Evolutionary conservation across 768 basidiomycete species (phyloP).

Genomic region (Naematelia aurantialba): DNA sequence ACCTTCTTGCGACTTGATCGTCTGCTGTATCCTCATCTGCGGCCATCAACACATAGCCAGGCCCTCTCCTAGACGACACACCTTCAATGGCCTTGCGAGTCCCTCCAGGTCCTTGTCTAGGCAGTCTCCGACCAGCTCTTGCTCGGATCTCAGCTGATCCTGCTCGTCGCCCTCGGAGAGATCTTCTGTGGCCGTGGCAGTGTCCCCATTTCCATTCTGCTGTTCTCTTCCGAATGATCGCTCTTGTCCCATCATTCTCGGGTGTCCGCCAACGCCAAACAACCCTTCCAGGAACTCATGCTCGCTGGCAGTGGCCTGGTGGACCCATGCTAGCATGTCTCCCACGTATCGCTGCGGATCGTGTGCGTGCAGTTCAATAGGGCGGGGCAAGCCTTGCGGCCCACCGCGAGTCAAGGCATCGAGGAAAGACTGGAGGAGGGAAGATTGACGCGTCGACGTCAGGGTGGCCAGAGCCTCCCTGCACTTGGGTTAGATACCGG

Average conservation of each 20-base stretch:
- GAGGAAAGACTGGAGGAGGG: constrained; percentile 76
- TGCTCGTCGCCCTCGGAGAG: neutral
- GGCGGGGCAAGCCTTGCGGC: constrained; percentile 75
- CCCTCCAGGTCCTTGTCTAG: constrained; percentile 79
- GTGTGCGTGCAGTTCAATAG: constrained; percentile 96
- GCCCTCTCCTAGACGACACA: constrained; percentile 47
- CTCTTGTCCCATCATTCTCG: constrained; percentile 72
- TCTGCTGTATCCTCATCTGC: constrained; percentile 86
- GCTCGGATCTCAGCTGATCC: neutral
- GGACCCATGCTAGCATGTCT: constrained; percentile 98
- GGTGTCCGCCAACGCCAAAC: constrained; percentile 65
- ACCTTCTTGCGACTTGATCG: constrained; percentile 87
- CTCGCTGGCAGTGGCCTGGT: constrained; percentile 91
- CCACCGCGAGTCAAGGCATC: constrained; percentile 84
- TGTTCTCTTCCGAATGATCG: constrained; percentile 52
- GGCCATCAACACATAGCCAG: neutral
- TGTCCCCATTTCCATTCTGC: neutral
- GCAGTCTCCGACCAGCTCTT: constrained; percentile 64
- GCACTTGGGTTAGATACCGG: constrained; percentile 5
- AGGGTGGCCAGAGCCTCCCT: constrained; percentile 74
- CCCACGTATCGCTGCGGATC: constrained; percentile 95
- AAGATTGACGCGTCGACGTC: constrained; percentile 74
- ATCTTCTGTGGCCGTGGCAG: neutral
- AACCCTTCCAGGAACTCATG: constrained; percentile 86
- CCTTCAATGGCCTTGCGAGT: constrained; percentile 83